Evolutionary conservation across 2,329 filamentous ascomycete genomes (phyloP), one percentile per base, ranked within the genome.

Genomic region (Camillea tinctor): DNA sequence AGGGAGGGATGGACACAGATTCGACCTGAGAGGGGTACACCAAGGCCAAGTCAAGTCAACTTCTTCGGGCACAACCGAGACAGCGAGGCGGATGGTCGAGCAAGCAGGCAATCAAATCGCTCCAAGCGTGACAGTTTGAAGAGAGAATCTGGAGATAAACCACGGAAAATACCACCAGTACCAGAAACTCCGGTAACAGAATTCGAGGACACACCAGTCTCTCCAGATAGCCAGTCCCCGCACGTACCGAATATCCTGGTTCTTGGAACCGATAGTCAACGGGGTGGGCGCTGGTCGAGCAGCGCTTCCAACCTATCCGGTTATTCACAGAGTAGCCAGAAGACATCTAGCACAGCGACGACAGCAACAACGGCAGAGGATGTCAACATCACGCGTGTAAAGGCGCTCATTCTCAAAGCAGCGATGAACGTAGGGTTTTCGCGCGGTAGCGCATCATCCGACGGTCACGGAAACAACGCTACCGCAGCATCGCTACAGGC

Each of bases 151-250:
- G 78, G 85, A 60, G 79, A 87, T 67, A 79, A 78, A 72, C 73
- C 80, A 67, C 78, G 79, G 57, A 82, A 80, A 57, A 74, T 76
- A 19, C 76, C 74, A 2, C 76, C 78, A 1, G 83, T 88, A 4
- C 93, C 93, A 0, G 94, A 98, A 76, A 98, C 93, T 0, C 93
- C 93, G 0, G 94, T 94, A 0, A 98, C 93, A 4, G 93, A 97
- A 67, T 97, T 97, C 68, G 94, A 97, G 73, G 93, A 98, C 71
- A 92, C 90, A 0, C 88, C 91, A 3, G 85, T 92, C 50, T 96
- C 93, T 0, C 90, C 90, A 0, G 91, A 94, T 58, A 91, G 91
- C 65, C 86, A 88, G 51, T 89, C 85, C 7, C 85, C 88, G 0
- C 88, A 87, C 48, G 85, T 93, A 57, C 93, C 92, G 5, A 96